phyloP scores from a whole-genome alignment of 768 basidiomycete species.

The Suillus occidentalis region DNA sequence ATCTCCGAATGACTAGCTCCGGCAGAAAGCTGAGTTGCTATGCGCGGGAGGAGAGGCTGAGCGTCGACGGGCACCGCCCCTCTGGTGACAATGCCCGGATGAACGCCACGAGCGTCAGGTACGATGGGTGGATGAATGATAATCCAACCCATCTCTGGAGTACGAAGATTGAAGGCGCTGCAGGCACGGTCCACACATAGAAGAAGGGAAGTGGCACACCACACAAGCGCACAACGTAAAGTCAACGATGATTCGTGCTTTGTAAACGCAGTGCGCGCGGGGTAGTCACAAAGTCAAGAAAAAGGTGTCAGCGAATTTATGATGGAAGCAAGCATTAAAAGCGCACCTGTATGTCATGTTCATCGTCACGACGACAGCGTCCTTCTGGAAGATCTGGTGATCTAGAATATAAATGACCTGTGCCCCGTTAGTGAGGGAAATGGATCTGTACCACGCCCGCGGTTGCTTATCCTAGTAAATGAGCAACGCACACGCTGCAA shows the following conservation, averaged over 20 bases:
- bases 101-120: background rate
- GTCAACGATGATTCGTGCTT: too few relatives aligned
- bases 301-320: background rate
- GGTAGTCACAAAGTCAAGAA: background rate
- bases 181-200: background rate
- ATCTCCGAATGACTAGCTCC: background rate
- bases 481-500: background rate
- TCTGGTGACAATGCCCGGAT: background rate
- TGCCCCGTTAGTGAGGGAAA: background rate
- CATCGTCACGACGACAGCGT: background rate
- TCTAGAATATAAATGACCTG: background rate
- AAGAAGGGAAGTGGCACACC: background rate
- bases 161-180: background rate
- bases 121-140: background rate
- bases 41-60: background rate
- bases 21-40: background rate
- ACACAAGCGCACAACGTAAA: background rate
- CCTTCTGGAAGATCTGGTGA: background rate
- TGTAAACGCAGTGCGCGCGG: background rate
- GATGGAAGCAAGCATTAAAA: background rate
- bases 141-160: background rate
- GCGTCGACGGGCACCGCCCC: background rate
- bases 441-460: background rate
- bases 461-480: background rate
- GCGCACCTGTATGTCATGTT: background rate